Evolutionary conservation across 73 alveolate species (phyloP), one percentile per base, ranked within the genome.

Genomic region (Tetrahymena thermophila): DNA sequence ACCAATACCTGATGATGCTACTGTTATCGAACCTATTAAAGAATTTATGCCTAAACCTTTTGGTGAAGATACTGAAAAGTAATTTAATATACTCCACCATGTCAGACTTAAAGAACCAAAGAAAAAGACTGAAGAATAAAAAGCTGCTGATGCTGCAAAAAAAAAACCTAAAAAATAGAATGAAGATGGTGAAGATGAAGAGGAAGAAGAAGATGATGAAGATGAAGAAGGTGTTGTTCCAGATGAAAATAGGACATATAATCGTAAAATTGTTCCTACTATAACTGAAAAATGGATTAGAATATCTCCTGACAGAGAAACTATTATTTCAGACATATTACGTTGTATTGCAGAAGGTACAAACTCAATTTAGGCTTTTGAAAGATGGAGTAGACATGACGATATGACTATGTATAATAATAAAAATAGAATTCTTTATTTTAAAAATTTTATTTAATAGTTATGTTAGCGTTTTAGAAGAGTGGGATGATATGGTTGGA

Each of bases 401-500:
- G 98, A 97, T 25, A 84, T 97, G 97, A 97, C 97, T 31, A 94
- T 96, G 50, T 71, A 71, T 71, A n/a, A 19, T 0, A 1, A 23
- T 71, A 71, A 71, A 13, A 28, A 19, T 71, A 3, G 10, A 28
- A 25, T 19, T 71, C 31, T 6, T 25, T 71, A 71, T 8, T 23
- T 71, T 25, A 23, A 28, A 3, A 11, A 25, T 28, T 13, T 28
- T 19, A 28, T 3, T 3, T 19, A 71, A 71, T 71, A 71, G 89
- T 13, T 97, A 97, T 93, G 99, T 98, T 16, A 97, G 97, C 50
- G 99, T 98, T 10, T 58, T 97, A 25, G 99, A 97, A 84, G 99
- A 97, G 95, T 97, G 99, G 99, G 99, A 97, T 93, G 99, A 97
- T 94, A 96, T 96, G 97, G 98, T 97, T 40, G 99, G 99, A 21